Base-by-base conservation (phyloP, 2,329 filamentous ascomycete genomes). In the Talaromyces sp. region DNA sequence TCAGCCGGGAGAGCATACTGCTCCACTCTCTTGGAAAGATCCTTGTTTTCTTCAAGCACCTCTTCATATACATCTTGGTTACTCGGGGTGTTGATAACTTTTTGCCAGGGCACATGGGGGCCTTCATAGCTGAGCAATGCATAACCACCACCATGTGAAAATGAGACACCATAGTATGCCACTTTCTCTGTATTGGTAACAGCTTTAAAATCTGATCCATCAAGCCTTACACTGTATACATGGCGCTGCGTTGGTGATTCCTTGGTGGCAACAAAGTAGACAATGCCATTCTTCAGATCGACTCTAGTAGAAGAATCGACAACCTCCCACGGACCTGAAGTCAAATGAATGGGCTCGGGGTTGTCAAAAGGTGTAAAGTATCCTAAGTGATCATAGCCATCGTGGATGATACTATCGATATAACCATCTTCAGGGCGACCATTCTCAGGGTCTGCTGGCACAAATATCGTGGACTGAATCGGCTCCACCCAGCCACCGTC, bases 401-500 rank as follows among this genome's bases (percentile, higher is more conserved):
- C 85, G 70, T 96, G 83, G 60, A 98, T 89, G 63, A 98, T 81
- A 0, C 90, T 92, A 75, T 99, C 95, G 64, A 99, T 88, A 70
- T 99, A 99, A 27, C 95, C 95, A 74, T 97, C 92, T 5, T 94
- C 77, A 1, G 85, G 81, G 27, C 93, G 87, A 14, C 90, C 91
- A 65, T 90, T 91, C 10, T 78, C 75, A 27, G 89, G 84, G 72
- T 97, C 91, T 3, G 92, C 90, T 1, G 95, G 95, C 61, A 99
- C 88, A 71, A 89, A 98, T 14, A 82, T 87, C 3, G 93, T 96
- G 50, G 89, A 86, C 69, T 96, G 89, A 0, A 92, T 91, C 50
- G 96, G 91, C 77, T 99, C 95, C 69, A 97, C 94, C 95, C 95
- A 99, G 36, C 95, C 96, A 27, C 93, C 93, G 73, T 99, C 95